Percentiles rank a stretch among this genome's conserved stretches.
These are phyloP conservation scores for Cajanus cajan DNA, from an alignment of 306 rosid species.

Conservation along the genomic window DNA sequence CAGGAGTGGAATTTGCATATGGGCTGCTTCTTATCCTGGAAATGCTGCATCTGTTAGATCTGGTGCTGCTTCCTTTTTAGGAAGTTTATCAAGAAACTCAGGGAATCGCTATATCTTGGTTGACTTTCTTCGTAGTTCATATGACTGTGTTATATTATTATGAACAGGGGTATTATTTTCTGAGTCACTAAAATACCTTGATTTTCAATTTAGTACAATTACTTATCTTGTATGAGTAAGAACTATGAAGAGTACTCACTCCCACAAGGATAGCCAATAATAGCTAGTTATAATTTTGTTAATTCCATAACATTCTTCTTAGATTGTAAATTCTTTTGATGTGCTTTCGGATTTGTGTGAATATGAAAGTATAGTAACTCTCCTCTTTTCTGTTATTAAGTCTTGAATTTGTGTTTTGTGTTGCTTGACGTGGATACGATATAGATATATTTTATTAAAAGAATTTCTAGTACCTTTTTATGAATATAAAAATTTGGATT, in stretches of 20 bases:
- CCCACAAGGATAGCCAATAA: too few species aligned
- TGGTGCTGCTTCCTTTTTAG: slow-evolving; percentile 68
- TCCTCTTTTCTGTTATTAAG: not conserved
- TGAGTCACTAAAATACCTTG: too few species aligned
- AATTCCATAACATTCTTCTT: too few species aligned
- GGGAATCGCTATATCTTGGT: slow-evolving; percentile 76
- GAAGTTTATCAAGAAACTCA: slow-evolving; percentile 81
- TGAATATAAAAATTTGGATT: slow-evolving; percentile 2
- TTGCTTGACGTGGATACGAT: not conserved
- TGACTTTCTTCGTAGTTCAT: slow-evolving; percentile 72
- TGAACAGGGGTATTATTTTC: too few species aligned
- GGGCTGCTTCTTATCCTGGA: slow-evolving; percentile 96
- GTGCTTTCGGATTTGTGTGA: not conserved
- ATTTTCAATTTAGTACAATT: too few species aligned
- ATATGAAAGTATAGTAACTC: not conserved
- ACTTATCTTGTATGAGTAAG: too few species aligned
- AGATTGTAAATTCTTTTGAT: too few species aligned
- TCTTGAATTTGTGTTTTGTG: not conserved
- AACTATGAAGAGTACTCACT: too few species aligned
- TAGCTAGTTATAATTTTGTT: too few species aligned
- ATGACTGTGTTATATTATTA: too few species aligned
- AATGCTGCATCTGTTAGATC: slow-evolving; percentile 82
- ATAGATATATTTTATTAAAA: not conserved
- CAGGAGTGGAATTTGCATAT: slow-evolving; percentile 80
- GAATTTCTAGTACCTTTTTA: not conserved